These are phyloP conservation scores for Comarum palustre DNA, from an alignment of 306 rosid genomes.

Conservation along the genomic window DNA sequence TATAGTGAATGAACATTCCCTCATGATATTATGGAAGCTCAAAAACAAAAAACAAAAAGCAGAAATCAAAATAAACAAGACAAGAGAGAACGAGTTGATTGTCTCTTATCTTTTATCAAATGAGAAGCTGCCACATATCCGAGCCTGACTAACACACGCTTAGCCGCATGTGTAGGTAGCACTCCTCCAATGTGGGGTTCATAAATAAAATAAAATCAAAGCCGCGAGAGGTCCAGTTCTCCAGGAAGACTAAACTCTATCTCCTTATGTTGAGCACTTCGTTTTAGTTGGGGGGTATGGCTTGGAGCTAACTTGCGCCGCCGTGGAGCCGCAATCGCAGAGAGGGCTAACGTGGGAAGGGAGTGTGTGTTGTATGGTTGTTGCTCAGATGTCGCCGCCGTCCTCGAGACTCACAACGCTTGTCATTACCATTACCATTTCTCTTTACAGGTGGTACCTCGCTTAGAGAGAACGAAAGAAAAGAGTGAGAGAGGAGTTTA, in stretches of 20 bases:
- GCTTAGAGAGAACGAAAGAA: neutral
- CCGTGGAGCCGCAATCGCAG: neutral
- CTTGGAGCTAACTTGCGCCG: slow-evolving; percentile 13
- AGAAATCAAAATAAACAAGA: too few species aligned
- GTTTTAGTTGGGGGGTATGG: slow-evolving; percentile 7
- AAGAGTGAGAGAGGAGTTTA: too few species aligned
- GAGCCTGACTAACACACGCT: too few species aligned
- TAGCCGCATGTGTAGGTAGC: too few species aligned
- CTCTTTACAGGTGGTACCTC: slow-evolving; percentile 41
- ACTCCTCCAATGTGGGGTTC: neutral
- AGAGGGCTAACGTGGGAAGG: neutral
- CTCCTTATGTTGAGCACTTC: neutral
- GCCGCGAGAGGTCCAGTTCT: slow-evolving; percentile 30
- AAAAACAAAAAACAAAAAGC: too few species aligned
- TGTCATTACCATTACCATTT: slow-evolving; percentile 34
- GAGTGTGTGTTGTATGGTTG: too few species aligned
- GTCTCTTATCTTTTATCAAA: too few species aligned
- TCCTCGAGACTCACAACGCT: slow-evolving; percentile 23
- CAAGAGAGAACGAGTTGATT: too few species aligned
- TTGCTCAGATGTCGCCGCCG: slow-evolving; percentile 49
- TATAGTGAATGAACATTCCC: too few species aligned
- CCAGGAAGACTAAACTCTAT: slow-evolving; percentile 7
- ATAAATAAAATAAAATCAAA: slow-evolving; percentile 34
- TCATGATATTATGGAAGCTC: too few species aligned
- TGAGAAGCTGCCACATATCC: too few species aligned